phyloP scores from a whole-genome alignment of 2,329 filamentous ascomycete genomes.

The Ophiostoma quercus region DNA sequence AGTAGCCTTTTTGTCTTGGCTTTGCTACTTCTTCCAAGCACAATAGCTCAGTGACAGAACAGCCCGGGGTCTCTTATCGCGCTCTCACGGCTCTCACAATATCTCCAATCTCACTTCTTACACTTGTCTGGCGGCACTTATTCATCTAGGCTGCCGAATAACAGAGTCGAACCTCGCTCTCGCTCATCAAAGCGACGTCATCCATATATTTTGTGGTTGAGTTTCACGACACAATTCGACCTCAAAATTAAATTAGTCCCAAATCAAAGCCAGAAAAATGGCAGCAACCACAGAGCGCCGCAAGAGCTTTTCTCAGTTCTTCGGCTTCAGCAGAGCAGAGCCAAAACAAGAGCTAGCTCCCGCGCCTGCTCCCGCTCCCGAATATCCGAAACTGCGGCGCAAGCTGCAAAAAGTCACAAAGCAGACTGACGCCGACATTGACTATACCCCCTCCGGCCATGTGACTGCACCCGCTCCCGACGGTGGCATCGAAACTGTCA shows the following conservation, averaged over 20 bases:
- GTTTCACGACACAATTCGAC: not conserved
- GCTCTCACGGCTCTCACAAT: not conserved
- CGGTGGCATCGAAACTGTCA: slow-evolving; percentile 21
- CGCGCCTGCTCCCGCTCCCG: not conserved
- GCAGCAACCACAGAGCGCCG: slow-evolving; percentile 24
- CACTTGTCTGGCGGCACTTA: not conserved
- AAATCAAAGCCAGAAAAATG: slow-evolving; percentile 20
- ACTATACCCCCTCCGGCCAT: not conserved
- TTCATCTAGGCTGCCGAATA: slow-evolving; percentile 5
- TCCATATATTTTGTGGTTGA: not conserved
- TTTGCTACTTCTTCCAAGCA: not conserved
- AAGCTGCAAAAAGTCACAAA: slow-evolving; percentile 35
- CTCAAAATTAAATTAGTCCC: not conserved
- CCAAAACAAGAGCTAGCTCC: not conserved
- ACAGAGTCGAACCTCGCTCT: not conserved
- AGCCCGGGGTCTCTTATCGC: not conserved
- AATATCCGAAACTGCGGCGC: slow-evolving; percentile 31
- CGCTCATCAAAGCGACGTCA: not conserved
- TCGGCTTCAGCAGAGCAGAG: slow-evolving; percentile 25
- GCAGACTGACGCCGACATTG: slow-evolving; percentile 22
- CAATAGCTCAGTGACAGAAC: not conserved
- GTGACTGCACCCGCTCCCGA: slow-evolving; percentile 13
- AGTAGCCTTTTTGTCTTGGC: not conserved
- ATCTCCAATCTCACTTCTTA: slow-evolving; percentile 11
- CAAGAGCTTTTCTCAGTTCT: slow-evolving; percentile 26